Conservation (phyloP, 1,284 basidiomycete genomes). For the Cryptococcus amylolentus region DNA sequence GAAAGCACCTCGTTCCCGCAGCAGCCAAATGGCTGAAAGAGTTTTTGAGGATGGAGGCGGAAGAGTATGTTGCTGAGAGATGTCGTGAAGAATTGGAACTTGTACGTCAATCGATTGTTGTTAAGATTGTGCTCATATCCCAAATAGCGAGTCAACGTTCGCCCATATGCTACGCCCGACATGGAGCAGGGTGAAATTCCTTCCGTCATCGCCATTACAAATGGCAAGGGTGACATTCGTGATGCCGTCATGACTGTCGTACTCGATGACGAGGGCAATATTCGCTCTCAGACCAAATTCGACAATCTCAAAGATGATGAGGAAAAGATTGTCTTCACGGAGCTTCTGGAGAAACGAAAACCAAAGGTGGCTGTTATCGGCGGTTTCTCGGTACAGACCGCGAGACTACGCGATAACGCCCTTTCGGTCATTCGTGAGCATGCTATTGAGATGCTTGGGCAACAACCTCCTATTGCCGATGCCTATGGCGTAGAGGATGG, state of each 20-base stretch:
- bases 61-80: constrained; percentile 70
- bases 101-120: constrained; percentile 51
- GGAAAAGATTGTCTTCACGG: constrained; percentile 61
- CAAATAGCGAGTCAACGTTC: constrained; percentile 52
- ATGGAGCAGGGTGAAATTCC: constrained; percentile 69
- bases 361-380: constrained; percentile 88
- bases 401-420: constrained; percentile 54
- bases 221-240: constrained; percentile 90
- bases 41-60: constrained; percentile 83
- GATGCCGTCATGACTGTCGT: constrained; percentile 84
- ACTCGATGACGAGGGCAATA: constrained; percentile 80
- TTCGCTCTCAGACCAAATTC: constrained; percentile 81
- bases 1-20: constrained; percentile 69
- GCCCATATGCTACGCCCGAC: constrained; percentile 65
- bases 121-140: neutral
- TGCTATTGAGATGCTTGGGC: constrained; percentile 28
- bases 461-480: constrained; percentile 32
- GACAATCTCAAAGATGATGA: constrained; percentile 77
- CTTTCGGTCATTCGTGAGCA: constrained; percentile 52
- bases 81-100: constrained; percentile 67
- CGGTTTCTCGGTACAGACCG: constrained; percentile 78
- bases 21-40: constrained; percentile 85
- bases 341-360: constrained; percentile 72
- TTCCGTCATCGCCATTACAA: constrained; percentile 85
- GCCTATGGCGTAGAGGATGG: constrained; percentile 38